Base-by-base conservation (phyloP, 805 yeast species). In the Candida koratica region DNA sequence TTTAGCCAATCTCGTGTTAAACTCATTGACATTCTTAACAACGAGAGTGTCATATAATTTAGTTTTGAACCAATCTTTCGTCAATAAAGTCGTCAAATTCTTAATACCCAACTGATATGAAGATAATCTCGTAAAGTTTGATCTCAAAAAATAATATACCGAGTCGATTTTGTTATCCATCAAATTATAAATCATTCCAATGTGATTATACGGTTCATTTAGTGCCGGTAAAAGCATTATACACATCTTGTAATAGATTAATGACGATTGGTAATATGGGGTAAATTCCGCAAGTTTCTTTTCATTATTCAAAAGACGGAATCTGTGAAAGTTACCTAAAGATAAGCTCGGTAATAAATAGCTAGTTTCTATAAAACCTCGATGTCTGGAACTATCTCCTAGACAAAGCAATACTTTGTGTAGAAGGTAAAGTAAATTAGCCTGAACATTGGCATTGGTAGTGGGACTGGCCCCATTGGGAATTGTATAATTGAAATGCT, bases 161-260 rank as follows among this genome's bases (percentile, higher is more conserved):
- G 79, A 75, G 32, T 60, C 58, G 39, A 61, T 68, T 35, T 67
- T 67, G 42, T 71, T 73, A 37, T 67, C 72, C 32, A 64, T 39
- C n/a, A 53, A 34, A 41, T 66, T 65, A 42, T 48, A 44, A 15
- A 67, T 61, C 51, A 65, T 71, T 3, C 81, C 84, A 32, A 75
- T 66, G 45, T 76, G 79, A 45, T 76, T 76, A 46, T 74, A 74
- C 18, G 77, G 81, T 47, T 81, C 88, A 36, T 84, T 84, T 38
- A 79, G 64, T 0, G 85, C 75, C 1, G 90, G 89, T 17, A 81
- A 54, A 13, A 82, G 56, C 17, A 74, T 49, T 20, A 77, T 70
- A 13, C 86, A 78, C 29, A 66, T 54, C 32, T 72, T 67, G 47
- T 79, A 77, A 42, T 50, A 58, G 20, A 45, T 47, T 19, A 63